These are phyloP conservation scores for Russula compacta DNA, from an alignment of 768 basidiomycete genomes.

Conservation along the genomic window DNA sequence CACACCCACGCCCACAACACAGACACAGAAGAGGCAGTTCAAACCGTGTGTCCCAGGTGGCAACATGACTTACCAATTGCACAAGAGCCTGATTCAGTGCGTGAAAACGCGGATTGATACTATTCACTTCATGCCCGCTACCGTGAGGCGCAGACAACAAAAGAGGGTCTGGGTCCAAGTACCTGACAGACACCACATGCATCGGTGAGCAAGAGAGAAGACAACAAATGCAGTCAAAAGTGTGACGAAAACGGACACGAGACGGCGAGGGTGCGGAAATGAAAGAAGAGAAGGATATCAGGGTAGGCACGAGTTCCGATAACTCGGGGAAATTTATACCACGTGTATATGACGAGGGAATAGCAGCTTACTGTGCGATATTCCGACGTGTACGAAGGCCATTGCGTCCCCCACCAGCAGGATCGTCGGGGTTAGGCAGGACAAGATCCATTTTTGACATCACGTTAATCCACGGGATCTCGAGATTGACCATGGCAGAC, in stretches of 20 bases:
- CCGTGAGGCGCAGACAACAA: conserved; percentile 63
- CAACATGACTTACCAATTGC: conserved; percentile 57
- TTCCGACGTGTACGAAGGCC: conserved; percentile 67
- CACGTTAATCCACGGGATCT: conserved; percentile 93
- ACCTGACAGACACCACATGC: conserved; percentile 33
- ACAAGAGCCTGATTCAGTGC: conserved; percentile 92
- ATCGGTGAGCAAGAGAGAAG: conserved; percentile 5
- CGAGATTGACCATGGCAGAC: conserved; percentile 98
- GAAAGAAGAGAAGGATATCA: conserved; percentile 20
- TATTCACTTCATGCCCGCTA: conserved; percentile 40
- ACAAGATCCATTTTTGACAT: conserved; percentile 99
- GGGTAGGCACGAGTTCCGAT: conserved; percentile 7
- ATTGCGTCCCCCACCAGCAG: conserved; percentile 50
- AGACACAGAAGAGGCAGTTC: neutral
- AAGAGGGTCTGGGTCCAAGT: conserved; percentile 91
- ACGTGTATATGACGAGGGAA: conserved; percentile 14
- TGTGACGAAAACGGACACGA: conserved; percentile 7
- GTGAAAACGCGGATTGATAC: conserved; percentile 75
- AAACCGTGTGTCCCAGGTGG: conserved; percentile 2
- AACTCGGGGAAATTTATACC: conserved; percentile 10
- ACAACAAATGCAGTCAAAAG: conserved; percentile 16
- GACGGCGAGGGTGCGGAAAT: conserved; percentile 17
- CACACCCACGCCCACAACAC: conserved; percentile 1
- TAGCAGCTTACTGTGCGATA: conserved; percentile 60
- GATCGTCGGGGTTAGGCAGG: conserved; percentile 52